Evolutionary conservation across 345 rosid species (phyloP), one percentile per base, ranked within the genome.

Genomic region (Bruguiera gymnorhiza): DNA sequence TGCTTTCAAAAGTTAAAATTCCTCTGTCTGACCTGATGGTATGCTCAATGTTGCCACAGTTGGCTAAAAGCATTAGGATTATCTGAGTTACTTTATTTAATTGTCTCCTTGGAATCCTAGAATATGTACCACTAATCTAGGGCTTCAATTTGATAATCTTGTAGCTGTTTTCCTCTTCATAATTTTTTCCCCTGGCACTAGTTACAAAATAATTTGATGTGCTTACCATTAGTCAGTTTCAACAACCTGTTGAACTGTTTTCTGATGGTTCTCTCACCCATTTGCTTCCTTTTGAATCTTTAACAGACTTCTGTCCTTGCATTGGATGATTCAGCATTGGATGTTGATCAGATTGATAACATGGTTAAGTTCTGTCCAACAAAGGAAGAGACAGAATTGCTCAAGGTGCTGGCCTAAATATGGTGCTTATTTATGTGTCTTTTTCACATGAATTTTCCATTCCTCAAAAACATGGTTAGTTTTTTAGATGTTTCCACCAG

Each of bases 341-440:
- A 88, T 80, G 78, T 79, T 77, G 95, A 91, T 80, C 97, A 91
- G 77, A 86, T 91, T 62, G 97, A 91, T 71, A 91, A 83, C 75
- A 85, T 91, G 65, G 85, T 91, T 32, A 91, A 88, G 75, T 88
- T 91, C 75, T 88, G 89, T 80, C 97, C 97, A 60, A 88, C 97
- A 53, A 88, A 87, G 82, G 97, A 91, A 79, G 97, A 91, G 80
- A 62, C 72, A 72, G 97, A 91, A 80, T 58, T 86, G 73, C 83
- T 91, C 57, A 86, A 85, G 91, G 97, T 91, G 72, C 51, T 56
- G 66, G 52, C 62, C 18, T 61, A 32, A 46, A 11, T 36, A 2
- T 31, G 62, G 56, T 23, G 53, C 24, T 26, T 56, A 60, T 59
- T n/a, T 70, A 51, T 50, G 23, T 24, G 39, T 34, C 37, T 34